A percentile compares a stretch with the other conserved stretches of the same genome.
Evolutionary conservation across 2,329 filamentous ascomycete genomes (phyloP).

Genomic region (Didymella glomerata): DNA sequence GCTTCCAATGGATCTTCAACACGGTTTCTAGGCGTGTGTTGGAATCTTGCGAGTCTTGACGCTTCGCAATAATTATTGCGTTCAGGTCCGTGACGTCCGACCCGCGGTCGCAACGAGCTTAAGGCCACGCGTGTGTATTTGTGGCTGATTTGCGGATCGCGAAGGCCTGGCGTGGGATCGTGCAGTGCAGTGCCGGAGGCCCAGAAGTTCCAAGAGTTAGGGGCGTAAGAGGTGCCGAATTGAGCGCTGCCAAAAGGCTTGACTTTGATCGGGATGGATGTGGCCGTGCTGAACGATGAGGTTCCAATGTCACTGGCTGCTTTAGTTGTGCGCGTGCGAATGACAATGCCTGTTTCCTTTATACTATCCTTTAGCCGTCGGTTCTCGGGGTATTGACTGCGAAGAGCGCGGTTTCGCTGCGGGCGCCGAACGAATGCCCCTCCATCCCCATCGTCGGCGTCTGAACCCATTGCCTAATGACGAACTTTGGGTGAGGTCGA

Average conservation of each 20-base stretch:
- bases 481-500: background rate
- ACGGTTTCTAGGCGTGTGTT: conserved; percentile 3
- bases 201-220: conserved; percentile 13
- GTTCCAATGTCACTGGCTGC: conserved; percentile 15
- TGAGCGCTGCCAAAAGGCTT: conserved; percentile 20
- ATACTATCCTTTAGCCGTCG: conserved; percentile 22
- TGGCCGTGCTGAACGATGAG: background rate
- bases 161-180: conserved; percentile 8
- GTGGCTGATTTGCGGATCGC: conserved; percentile 13
- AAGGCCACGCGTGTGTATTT: conserved; percentile 6
- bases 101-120: conserved; percentile 9
- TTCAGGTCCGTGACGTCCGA: conserved; percentile 11
- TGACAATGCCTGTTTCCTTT: conserved; percentile 19
- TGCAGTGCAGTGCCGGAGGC: conserved; percentile 11
- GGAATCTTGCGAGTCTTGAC: conserved; percentile 6
- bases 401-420: conserved; percentile 10
- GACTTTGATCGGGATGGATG: conserved; percentile 1
- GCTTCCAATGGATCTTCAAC: background rate
- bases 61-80: conserved; percentile 21
- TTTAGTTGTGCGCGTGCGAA: conserved; percentile 7
- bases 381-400: conserved; percentile 16
- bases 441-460: conserved; percentile 10
- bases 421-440: conserved; percentile 1
- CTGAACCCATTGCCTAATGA: conserved; percentile 10
- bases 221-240: conserved; percentile 11